Conservation (phyloP, 2,329 filamentous ascomycete genomes). For the Exophiala spinifera region DNA sequence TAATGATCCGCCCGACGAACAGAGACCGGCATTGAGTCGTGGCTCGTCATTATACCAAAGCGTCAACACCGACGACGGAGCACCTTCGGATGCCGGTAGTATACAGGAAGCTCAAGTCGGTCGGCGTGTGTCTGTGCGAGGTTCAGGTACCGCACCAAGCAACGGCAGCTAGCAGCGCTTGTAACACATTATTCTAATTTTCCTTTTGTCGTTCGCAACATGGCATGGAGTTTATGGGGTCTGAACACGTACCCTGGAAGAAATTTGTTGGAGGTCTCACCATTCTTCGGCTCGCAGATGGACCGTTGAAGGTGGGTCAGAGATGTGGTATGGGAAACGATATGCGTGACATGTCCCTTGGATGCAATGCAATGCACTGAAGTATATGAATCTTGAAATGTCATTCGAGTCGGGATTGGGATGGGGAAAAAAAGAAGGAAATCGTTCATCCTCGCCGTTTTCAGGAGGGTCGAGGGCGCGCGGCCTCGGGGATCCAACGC, state of each 20-base stretch:
- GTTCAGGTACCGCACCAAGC: not conserved
- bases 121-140: conserved; percentile 24
- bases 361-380: too few species aligned
- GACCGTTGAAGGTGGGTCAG: not conserved
- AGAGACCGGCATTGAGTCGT: conserved; percentile 18
- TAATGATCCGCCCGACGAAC: conserved; percentile 24
- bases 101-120: conserved; percentile 26
- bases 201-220: not conserved
- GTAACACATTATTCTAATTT: not conserved
- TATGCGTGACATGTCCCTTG: not conserved
- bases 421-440: not conserved
- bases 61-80: conserved; percentile 18
- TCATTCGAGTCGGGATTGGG: not conserved
- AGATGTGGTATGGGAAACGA: not conserved
- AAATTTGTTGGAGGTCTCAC: not conserved
- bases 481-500: too few species aligned
- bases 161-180: not conserved
- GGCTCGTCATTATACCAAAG: conserved; percentile 24
- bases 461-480: too few species aligned
- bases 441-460: not conserved
- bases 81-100: conserved; percentile 23
- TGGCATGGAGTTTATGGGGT: not conserved
- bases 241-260: not conserved
- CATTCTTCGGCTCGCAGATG: not conserved
- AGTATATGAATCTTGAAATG: not conserved